phyloP scores from a whole-genome alignment of 768 basidiomycete species.

The Boletus rubescentipes region DNA sequence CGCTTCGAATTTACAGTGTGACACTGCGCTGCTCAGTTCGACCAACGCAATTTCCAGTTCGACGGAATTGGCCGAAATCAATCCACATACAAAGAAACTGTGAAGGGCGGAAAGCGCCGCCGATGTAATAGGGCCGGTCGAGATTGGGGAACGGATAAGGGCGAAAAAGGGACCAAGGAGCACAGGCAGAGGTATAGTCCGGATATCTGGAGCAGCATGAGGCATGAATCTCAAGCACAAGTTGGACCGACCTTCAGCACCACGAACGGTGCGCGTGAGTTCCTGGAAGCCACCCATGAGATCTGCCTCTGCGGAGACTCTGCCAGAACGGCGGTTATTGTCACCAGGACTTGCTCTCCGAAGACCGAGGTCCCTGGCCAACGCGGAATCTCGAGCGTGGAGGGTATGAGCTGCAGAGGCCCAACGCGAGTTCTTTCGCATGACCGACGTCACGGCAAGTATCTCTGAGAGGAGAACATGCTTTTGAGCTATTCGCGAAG shows the following conservation, averaged over 20 bases:
- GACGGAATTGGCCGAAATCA: slow-evolving; percentile 59
- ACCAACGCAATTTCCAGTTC: slow-evolving; percentile 66
- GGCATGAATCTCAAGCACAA: slow-evolving; percentile 8
- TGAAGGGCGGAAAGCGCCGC: slow-evolving; percentile 86
- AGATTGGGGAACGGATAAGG: slow-evolving; percentile 89
- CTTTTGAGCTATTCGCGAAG: slow-evolving; percentile 48
- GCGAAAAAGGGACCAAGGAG: slow-evolving; percentile 89
- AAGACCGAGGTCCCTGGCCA: slow-evolving; percentile 75
- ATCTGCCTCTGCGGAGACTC: slow-evolving; percentile 70
- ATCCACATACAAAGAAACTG: slow-evolving; percentile 77
- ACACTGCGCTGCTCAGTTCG: slow-evolving; percentile 85
- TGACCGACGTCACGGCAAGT: slow-evolving; percentile 84
- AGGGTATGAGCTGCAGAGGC: slow-evolving; percentile 69
- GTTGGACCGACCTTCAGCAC: slow-evolving; percentile 55
- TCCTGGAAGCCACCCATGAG: slow-evolving; percentile 90
- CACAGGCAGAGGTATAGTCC: slow-evolving; percentile 52
- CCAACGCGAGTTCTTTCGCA: slow-evolving; percentile 99
- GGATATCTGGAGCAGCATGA: slow-evolving; percentile 52
- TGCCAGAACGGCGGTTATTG: slow-evolving; percentile 43
- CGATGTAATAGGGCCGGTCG: slow-evolving; percentile 97
- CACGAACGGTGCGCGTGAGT: slow-evolving; percentile 71
- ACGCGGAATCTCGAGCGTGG: slow-evolving; percentile 59
- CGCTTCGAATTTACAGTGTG: slow-evolving; percentile 97
- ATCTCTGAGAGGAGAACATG: slow-evolving; percentile 91
- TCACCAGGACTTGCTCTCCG: slow-evolving; percentile 55